Percentiles rank a stretch among this genome's conserved stretches.
These are phyloP conservation scores for Amanita pallidorosea DNA, from an alignment of 768 basidiomycete genomes.

Conservation along the genomic window DNA sequence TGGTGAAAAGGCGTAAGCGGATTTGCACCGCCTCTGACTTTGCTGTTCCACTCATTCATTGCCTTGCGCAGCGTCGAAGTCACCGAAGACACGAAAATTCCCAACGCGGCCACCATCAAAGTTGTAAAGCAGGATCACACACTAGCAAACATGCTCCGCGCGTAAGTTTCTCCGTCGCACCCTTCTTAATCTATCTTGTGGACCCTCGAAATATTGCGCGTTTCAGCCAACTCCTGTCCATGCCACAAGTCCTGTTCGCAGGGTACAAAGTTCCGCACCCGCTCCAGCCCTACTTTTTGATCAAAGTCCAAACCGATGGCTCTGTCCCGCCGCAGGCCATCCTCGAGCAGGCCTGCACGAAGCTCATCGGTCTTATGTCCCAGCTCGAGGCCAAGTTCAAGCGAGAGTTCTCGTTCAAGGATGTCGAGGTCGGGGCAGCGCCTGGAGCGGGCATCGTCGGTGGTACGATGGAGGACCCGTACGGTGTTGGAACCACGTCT, in stretches of 20 bases:
- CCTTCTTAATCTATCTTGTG: too few species aligned
- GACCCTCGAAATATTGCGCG: too few species aligned
- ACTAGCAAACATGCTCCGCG: constrained; percentile 90
- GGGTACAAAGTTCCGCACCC: constrained; percentile 99
- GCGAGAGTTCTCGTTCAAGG: constrained; percentile 74
- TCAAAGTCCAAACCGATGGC: constrained; percentile 96
- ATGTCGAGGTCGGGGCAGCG: constrained; percentile 38
- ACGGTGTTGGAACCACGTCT: constrained; percentile 17
- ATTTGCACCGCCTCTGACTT: constrained; percentile 2
- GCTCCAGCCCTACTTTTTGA: constrained; percentile 84
- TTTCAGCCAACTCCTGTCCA: constrained; percentile 76
- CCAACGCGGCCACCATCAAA: constrained; percentile 92
- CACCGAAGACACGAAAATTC: constrained; percentile 93
- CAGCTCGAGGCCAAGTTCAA: constrained; percentile 69
- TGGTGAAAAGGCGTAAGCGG: constrained; percentile 87
- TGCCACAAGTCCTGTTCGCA: constrained; percentile 86
- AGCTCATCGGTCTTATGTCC: constrained; percentile 63
- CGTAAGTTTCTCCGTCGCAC: constrained; percentile 31
- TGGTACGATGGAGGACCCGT: constrained; percentile 31
- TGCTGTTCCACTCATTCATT: constrained; percentile 5
- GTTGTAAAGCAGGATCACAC: constrained; percentile 97
- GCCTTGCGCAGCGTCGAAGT: constrained; percentile 61
- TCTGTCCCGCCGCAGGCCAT: constrained; percentile 70
- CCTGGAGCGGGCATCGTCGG: constrained; percentile 2
- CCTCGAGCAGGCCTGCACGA: constrained; percentile 75